Evolutionary conservation across 208 protist genomes (phyloP).

Genomic region (Trypanosoma lewisi): DNA sequence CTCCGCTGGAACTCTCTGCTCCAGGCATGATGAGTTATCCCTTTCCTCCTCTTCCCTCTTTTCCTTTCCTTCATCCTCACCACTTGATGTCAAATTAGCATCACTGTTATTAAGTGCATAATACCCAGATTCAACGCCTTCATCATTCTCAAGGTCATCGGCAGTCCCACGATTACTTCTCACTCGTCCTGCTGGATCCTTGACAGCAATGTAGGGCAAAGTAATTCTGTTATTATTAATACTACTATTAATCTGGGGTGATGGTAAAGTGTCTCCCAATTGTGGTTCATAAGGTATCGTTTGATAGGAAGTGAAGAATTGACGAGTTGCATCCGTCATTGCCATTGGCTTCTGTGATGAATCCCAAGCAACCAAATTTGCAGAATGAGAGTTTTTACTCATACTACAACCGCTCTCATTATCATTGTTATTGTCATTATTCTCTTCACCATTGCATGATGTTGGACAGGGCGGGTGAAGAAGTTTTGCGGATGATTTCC

Average conservation of each 20-base stretch:
- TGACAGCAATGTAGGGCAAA: neutral
- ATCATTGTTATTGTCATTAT: neutral
- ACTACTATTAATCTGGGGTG: neutral
- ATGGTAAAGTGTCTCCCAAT: slow-evolving; percentile 18
- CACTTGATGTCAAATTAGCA: slow-evolving; percentile 11
- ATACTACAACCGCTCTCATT: neutral
- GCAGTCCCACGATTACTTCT: no score
- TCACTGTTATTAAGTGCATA: slow-evolving; percentile 12
- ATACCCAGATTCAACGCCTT: neutral
- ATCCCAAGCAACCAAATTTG: neutral
- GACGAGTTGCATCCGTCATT: neutral
- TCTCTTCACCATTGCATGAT: no score
- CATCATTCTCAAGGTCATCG: neutral
- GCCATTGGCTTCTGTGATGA: neutral
- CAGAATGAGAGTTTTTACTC: neutral
- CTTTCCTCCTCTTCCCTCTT: no score
- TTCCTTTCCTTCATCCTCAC: neutral
- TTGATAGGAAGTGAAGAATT: slow-evolving; percentile 15
- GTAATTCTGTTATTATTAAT: neutral
- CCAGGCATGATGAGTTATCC: no score
- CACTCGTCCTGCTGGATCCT: neutral
- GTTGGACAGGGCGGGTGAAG: slow-evolving; percentile 2
- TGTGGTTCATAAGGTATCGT: slow-evolving; percentile 19
- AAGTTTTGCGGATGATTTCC: neutral
- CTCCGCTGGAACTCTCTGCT: slow-evolving; percentile 31